Evolutionary conservation across 768 basidiomycete genomes (phyloP).

Genomic region (Boletellus ananas): DNA sequence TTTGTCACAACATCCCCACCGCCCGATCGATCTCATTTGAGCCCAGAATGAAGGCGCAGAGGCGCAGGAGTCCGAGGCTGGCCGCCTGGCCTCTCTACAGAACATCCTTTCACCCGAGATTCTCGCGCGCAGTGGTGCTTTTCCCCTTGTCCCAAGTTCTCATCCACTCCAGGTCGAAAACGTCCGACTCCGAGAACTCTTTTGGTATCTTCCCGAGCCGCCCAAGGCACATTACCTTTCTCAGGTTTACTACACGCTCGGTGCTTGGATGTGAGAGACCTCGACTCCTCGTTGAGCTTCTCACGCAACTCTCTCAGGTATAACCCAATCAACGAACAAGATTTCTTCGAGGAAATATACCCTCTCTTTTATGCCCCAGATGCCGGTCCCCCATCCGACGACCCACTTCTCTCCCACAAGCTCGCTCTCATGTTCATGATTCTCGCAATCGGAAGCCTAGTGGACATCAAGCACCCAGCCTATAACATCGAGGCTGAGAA

Average conservation of each 20-base stretch:
- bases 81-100: constrained; percentile 47
- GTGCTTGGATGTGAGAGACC: constrained; percentile 63
- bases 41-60: constrained; percentile 58
- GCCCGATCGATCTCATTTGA: constrained; percentile 9
- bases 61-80: constrained; percentile 46
- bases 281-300: constrained; percentile 1
- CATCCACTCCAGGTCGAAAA: constrained; percentile 38
- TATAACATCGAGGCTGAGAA: constrained; percentile 69
- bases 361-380: constrained; percentile 52
- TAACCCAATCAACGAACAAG: constrained; percentile 57
- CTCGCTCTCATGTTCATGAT: constrained; percentile 65
- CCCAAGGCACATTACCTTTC: constrained; percentile 60
- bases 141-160: constrained; percentile 52
- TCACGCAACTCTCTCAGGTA: constrained; percentile 44
- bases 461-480: constrained; percentile 51
- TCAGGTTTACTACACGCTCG: constrained; percentile 58
- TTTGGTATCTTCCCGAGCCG: constrained; percentile 65
- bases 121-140: constrained; percentile 57
- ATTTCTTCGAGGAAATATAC: constrained; percentile 60
- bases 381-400: constrained; percentile 42
- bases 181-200: constrained; percentile 52
- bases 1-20: neutral
- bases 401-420: constrained; percentile 53
- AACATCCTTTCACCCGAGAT: constrained; percentile 59
- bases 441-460: constrained; percentile 60